phyloP scores from a whole-genome alignment of 306 rosid species.

The Myrica gale region DNA sequence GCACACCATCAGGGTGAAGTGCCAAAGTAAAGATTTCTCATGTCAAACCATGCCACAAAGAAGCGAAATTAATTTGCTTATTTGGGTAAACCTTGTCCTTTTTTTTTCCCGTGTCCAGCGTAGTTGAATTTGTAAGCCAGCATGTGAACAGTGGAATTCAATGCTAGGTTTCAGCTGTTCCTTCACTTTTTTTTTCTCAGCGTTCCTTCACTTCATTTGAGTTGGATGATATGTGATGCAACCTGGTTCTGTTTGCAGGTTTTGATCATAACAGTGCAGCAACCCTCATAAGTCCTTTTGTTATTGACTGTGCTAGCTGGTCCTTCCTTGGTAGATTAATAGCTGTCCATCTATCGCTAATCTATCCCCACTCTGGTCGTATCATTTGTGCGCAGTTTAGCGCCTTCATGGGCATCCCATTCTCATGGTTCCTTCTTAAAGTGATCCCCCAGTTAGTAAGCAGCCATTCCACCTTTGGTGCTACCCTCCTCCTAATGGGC shows the following conservation, averaged over 20 bases:
- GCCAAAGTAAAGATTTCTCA: constrained; percentile 6
- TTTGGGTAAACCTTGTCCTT: not conserved
- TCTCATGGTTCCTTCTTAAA: constrained; percentile 75
- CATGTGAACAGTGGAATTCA: not conserved
- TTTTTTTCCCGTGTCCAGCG: not conserved
- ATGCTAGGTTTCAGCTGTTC: not conserved
- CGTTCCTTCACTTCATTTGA: no score
- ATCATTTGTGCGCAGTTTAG: constrained; percentile 95
- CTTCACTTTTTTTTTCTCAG: no score
- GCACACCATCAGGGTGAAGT: not conserved
- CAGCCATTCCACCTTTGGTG: constrained; percentile 58
- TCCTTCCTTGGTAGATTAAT: constrained; percentile 74
- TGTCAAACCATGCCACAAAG: not conserved
- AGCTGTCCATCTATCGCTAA: constrained; percentile 64
- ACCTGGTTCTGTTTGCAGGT: constrained; percentile 45
- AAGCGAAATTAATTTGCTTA: not conserved
- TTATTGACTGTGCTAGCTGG: constrained; percentile 81
- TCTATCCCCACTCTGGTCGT: constrained; percentile 80
- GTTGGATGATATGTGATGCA: constrained; percentile 7
- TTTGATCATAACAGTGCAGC: constrained; percentile 85
- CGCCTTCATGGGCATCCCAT: constrained; percentile 93
- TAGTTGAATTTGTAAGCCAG: not conserved
- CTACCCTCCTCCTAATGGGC: constrained; percentile 88
- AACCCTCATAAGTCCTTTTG: constrained; percentile 74
- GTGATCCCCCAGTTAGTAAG: constrained; percentile 77